Conservation (phyloP, 345 rosid genomes). For the Populus euphratica region DNA sequence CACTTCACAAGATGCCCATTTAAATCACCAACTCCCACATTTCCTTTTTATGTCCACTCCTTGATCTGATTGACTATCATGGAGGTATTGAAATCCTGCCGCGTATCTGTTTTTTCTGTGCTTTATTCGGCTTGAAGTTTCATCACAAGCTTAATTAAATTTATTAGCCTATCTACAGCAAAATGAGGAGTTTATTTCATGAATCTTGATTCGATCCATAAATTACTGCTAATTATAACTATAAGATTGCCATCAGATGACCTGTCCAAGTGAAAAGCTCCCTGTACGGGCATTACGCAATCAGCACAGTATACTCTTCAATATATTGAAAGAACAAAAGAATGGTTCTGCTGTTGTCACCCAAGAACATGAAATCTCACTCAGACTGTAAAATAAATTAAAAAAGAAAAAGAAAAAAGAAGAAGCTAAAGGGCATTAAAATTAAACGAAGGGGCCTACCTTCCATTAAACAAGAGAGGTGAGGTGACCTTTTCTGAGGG, state of each 20-base stretch:
- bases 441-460: not conserved
- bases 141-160: not conserved
- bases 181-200: not conserved
- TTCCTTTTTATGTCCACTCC: constrained; percentile 3
- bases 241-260: not conserved
- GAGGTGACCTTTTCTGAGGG: not conserved
- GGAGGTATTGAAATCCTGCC: not conserved
- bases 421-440: not conserved
- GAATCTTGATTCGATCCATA: not conserved
- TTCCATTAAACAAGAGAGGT: not conserved
- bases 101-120: not conserved
- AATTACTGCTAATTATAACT: not conserved
- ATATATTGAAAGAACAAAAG: constrained; percentile 1
- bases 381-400: not conserved
- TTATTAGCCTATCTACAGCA: no score
- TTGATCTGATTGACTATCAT: not conserved
- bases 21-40: not conserved
- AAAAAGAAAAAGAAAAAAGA: no score
- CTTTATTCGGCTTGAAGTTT: not conserved
- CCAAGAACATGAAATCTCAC: constrained; percentile 15
- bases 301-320: not conserved
- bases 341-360: constrained; percentile 17
- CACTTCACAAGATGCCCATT: constrained; percentile 9
- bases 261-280: not conserved
- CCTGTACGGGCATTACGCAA: constrained; percentile 4